Evolutionary conservation across 1,284 basidiomycete genomes (phyloP), one percentile per base, ranked within the genome.

Genomic region (Papiliotrema nemorosa): DNA sequence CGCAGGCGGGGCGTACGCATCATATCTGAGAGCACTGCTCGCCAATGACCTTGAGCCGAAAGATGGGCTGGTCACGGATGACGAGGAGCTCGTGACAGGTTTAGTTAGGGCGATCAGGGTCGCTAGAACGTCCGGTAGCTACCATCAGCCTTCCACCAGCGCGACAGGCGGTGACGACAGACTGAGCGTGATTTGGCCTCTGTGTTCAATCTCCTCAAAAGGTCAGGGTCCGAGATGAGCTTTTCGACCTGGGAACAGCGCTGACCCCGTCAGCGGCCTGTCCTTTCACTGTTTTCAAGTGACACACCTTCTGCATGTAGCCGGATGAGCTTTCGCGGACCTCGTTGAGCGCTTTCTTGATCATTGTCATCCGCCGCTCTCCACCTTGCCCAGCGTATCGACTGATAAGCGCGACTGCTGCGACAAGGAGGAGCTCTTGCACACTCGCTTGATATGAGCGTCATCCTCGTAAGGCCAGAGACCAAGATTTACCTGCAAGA

Each of bases 341-440:
- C 53, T 21, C 36, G 21, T 25, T 14, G 29, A 44, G 31, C 3
- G 27, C 42, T 20, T 14, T 13, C 20, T 31, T 14, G 29, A 44
- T 18, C 3, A 31, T 10, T n/a, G n/a, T 16, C 10, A 20, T 31
- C 18, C 21, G 5, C 13, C 4, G 13, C 13, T 13, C 26, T 22
- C 25, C 9, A 6, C 3, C 40, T 7, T 26, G 9, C 9, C 12
- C 46, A 13, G 47, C 31, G 3, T 20, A 12, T 16, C 20, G 1
- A 47, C 43, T 3, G 60, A 38, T 2, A 58, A 49, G 3, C 57
- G 48, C 5, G 3, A 63, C 54, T 3, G 63, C 35, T 1, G 60
- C 49, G 6, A 63, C 55, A 26, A 66, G 38, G 10, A 59, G 39
- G 3, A 66, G 43, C 34, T 68, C 66, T 49, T 64, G 63, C 1